Base-by-base conservation (phyloP, 108 stramenopile species). In the Hondaea fermentalgiana region DNA sequence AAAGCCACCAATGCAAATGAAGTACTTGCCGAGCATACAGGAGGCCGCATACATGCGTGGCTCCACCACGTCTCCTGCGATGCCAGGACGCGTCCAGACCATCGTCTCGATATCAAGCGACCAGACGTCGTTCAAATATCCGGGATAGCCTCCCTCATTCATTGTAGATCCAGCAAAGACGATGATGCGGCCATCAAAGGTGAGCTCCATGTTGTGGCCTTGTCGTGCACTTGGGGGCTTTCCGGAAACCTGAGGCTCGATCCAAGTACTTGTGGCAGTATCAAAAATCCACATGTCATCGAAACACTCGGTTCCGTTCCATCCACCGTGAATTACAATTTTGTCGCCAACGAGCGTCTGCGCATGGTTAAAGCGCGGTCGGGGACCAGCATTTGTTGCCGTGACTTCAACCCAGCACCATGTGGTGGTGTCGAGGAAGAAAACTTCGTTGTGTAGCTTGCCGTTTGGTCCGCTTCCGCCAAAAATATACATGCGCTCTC, bases 201-300 rank as follows among this genome's bases (percentile, higher is more conserved):
- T 58, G 4, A 94, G 91, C 29, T 88, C 53, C 58, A 93, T 88
- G 6, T 35, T 16, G 64, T 94, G 94, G 16, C 93, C 93, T 58
- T 93, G 92, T 28, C 93, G 89, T 16, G 92, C 53, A 35, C 35
- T 60, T 5, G 94, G 94, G 3, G 71, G 72, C 16, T 90, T 45
- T 44, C 95, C 95, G 4, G 91, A 90, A 6, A 90, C 89, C 28
- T 88, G 53, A 2, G 95, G 95, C 83, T 91, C n/a, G 12, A 92
- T 71, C 91, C 91, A 93, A 5, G 90, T 89, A 5, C 57, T 43
- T 14, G 76, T 5, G 23, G 88, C 88, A 10, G 94, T 93, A 60
- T 95, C 92, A 60, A 94, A 95, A 44, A 95, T 93, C 95, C 95
- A 95, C 42, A 95, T 53, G 69, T 95, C 95, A 44, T 64, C 91